Evolutionary conservation across 768 basidiomycete genomes (phyloP).

Genomic region (Lactarius sanguifluus): DNA sequence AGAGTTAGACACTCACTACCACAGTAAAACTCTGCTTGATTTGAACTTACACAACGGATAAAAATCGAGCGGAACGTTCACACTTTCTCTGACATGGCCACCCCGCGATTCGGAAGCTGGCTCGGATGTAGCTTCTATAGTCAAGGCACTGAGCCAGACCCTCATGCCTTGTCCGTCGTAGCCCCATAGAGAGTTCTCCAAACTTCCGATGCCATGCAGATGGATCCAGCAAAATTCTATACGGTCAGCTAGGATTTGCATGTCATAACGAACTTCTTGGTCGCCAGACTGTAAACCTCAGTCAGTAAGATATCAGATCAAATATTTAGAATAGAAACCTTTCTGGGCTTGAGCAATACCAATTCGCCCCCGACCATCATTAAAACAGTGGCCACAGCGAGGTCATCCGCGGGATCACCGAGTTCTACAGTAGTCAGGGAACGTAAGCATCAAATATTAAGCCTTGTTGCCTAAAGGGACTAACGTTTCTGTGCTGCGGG

Average conservation of each 20-base stretch:
- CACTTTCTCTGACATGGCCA: conserved; percentile 84
- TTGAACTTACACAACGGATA: conserved; percentile 84
- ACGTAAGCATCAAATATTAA: conserved; percentile 8
- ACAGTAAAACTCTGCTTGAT: background rate
- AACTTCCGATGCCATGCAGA: conserved; percentile 83
- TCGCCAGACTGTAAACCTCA: conserved; percentile 60
- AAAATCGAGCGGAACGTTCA: conserved; percentile 89
- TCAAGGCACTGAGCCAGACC: conserved; percentile 94
- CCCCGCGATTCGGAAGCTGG: conserved; percentile 37
- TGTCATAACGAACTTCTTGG: conserved; percentile 93
- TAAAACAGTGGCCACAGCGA: conserved; percentile 90
- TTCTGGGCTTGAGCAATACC: conserved; percentile 84
- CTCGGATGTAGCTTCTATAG: conserved; percentile 63
- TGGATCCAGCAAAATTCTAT: conserved; percentile 99
- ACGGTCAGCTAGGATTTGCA: conserved; percentile 95
- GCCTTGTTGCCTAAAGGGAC: conserved; percentile 34
- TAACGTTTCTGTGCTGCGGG: conserved; percentile 89
- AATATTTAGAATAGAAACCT: conserved; percentile 45
- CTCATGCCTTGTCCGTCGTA: conserved; percentile 89
- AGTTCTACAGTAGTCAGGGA: conserved; percentile 56
- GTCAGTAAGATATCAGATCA: background rate
- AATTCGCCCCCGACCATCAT: conserved; percentile 94
- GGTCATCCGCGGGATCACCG: conserved; percentile 91
- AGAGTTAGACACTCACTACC: conserved; percentile 15
- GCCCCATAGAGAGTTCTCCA: conserved; percentile 98